Evolutionary conservation across 2,329 filamentous ascomycete species (phyloP).

Genomic region (Venturia nashicola): DNA sequence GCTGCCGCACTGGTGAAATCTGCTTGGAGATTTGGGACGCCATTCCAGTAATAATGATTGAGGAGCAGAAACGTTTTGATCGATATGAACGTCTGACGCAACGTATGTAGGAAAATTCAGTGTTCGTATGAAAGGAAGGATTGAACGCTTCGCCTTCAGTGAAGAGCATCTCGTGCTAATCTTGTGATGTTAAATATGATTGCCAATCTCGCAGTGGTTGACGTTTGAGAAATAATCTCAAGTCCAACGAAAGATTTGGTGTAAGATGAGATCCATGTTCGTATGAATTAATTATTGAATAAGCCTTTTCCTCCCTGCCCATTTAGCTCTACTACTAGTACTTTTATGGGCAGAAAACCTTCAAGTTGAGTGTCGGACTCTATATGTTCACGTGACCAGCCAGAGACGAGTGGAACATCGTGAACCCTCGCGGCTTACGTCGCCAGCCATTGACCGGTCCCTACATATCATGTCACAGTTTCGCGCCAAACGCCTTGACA

Average conservation of each 20-base stretch:
- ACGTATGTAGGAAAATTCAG: neutral
- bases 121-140: neutral
- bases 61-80: neutral
- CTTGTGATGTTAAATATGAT: too few species aligned
- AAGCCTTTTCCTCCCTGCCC: too few species aligned
- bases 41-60: neutral
- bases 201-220: too few species aligned
- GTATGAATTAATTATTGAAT: too few species aligned
- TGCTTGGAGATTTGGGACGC: neutral
- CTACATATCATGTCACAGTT: slow-evolving; percentile 44
- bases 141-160: neutral
- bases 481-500: slow-evolving; percentile 76
- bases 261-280: too few species aligned
- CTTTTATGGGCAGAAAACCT: neutral
- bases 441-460: neutral
- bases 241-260: too few species aligned
- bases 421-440: neutral
- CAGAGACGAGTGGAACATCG: neutral
- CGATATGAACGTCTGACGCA: neutral
- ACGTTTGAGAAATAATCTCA: too few species aligned
- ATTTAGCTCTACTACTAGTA: too few species aligned
- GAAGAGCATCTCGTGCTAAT: too few species aligned
- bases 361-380: too few species aligned
- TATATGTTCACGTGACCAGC: neutral
- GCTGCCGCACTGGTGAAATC: neutral